Percentiles rank a stretch among this genome's conserved stretches.
Evolutionary conservation across 1,284 basidiomycete genomes (phyloP).

Genomic region (Sphagnurus paluster): DNA sequence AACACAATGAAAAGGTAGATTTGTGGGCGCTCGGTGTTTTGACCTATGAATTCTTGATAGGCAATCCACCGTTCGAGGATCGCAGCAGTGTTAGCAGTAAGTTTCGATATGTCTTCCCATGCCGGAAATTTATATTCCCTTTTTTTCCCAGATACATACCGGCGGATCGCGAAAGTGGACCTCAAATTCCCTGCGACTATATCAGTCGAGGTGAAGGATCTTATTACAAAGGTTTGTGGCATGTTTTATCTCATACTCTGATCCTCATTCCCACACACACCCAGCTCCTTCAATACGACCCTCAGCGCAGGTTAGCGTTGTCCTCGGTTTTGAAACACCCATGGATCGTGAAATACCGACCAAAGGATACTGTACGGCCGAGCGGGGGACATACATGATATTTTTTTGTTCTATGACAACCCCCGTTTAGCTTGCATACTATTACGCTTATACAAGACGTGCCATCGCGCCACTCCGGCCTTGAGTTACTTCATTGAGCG

Average conservation of each 20-base stretch:
- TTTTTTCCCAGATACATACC: conserved; percentile 71
- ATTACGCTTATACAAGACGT: too few species aligned
- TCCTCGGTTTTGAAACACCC: conserved; percentile 84
- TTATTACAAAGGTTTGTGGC: conserved; percentile 40
- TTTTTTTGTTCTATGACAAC: too few species aligned
- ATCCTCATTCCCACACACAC: conserved; percentile 1
- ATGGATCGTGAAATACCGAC: conserved; percentile 86
- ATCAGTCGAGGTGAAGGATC: conserved; percentile 39
- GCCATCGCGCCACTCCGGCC: too few species aligned
- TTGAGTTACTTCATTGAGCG: too few species aligned
- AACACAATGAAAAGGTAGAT: conserved; percentile 89
- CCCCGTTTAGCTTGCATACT: too few species aligned
- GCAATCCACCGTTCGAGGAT: conserved; percentile 94
- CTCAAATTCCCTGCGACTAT: conserved; percentile 62
- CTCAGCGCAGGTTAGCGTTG: conserved; percentile 81
- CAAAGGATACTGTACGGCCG: too few species aligned
- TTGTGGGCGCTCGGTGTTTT: conserved; percentile 97
- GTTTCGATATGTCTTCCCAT: too few species aligned
- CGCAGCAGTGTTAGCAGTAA: conserved; percentile 72
- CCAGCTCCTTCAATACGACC: conserved; percentile 87
- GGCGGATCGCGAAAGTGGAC: conserved; percentile 82
- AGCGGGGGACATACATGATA: too few species aligned
- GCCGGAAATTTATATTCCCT: too few species aligned
- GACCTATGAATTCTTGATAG: conserved; percentile 93
- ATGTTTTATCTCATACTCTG: background rate